A percentile compares a stretch with the other conserved stretches of the same genome.
Conservation (phyloP, 768 basidiomycete species). For the Auriscalpium orientale region DNA sequence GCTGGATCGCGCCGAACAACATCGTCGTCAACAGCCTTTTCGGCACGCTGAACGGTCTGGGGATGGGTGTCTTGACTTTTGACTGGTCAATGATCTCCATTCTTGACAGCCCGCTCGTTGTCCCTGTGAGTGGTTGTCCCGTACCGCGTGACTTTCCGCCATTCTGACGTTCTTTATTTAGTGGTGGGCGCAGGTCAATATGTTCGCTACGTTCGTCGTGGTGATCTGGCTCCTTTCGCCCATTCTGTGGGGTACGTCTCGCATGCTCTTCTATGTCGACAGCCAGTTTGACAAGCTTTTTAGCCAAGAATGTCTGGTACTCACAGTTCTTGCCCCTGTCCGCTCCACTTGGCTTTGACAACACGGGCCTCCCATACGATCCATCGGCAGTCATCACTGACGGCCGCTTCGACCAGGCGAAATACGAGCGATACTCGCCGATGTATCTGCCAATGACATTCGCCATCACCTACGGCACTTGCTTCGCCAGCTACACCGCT, state of each 20-base stretch:
- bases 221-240: constrained; percentile 73
- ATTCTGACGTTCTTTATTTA: constrained; percentile 22
- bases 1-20: constrained; percentile 85
- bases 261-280: neutral
- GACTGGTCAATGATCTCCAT: constrained; percentile 82
- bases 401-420: constrained; percentile 53
- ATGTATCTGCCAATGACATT: constrained; percentile 64
- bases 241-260: constrained; percentile 59
- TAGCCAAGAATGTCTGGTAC: constrained; percentile 68
- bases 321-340: constrained; percentile 72
- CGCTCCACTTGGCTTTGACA: constrained; percentile 56
- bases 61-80: constrained; percentile 77
- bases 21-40: constrained; percentile 67
- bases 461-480: constrained; percentile 61
- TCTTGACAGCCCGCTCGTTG: constrained; percentile 69
- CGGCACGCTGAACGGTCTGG: constrained; percentile 65
- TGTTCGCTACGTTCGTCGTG: constrained; percentile 57
- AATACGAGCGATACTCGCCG: constrained; percentile 76
- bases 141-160: neutral
- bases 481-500: constrained; percentile 69
- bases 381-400: constrained; percentile 50
- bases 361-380: constrained; percentile 65
- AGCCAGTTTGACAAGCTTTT: neutral
- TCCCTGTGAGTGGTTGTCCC: constrained; percentile 51
- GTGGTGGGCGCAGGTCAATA: constrained; percentile 86